phyloP scores from a whole-genome alignment of 2,329 filamentous ascomycete species.

The Zymoseptoria ardabiliae region DNA sequence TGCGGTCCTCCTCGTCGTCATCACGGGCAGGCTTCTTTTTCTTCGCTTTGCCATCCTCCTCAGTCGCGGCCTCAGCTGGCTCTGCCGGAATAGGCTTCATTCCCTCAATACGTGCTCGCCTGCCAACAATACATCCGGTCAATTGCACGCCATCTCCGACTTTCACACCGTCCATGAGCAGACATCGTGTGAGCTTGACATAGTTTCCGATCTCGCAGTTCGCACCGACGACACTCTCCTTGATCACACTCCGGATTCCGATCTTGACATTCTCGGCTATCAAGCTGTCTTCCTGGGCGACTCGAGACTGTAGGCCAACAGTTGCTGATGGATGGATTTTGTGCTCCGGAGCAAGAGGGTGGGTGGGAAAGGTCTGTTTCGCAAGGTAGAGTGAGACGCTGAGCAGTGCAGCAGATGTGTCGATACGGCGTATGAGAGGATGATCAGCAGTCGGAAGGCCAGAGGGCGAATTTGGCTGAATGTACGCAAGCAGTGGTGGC shows the following conservation, averaged over 20 bases:
- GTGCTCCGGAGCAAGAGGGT: conserved; percentile 63
- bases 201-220: conserved; percentile 80
- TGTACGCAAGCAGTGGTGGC: conserved; percentile 72
- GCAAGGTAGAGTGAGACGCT: conserved; percentile 78
- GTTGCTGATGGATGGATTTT: conserved; percentile 81
- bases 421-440: conserved; percentile 76
- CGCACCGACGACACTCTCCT: conserved; percentile 80
- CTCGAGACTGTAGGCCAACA: conserved; percentile 71
- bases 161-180: conserved; percentile 86
- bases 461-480: conserved; percentile 50
- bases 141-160: conserved; percentile 78
- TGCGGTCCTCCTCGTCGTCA: conserved; percentile 37
- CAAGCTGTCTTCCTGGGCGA: conserved; percentile 73
- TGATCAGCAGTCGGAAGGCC: conserved; percentile 38
- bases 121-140: conserved; percentile 79
- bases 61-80: conserved; percentile 5
- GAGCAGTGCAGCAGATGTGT: conserved; percentile 75
- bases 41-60: conserved; percentile 44
- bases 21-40: conserved; percentile 44
- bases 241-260: conserved; percentile 84
- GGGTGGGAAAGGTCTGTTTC: conserved; percentile 59
- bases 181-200: conserved; percentile 77
- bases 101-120: conserved; percentile 74
- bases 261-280: conserved; percentile 84
- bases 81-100: conserved; percentile 11